Conservation (phyloP, 2,329 filamentous ascomycete species). For the Aureobasidium mangrovei region DNA sequence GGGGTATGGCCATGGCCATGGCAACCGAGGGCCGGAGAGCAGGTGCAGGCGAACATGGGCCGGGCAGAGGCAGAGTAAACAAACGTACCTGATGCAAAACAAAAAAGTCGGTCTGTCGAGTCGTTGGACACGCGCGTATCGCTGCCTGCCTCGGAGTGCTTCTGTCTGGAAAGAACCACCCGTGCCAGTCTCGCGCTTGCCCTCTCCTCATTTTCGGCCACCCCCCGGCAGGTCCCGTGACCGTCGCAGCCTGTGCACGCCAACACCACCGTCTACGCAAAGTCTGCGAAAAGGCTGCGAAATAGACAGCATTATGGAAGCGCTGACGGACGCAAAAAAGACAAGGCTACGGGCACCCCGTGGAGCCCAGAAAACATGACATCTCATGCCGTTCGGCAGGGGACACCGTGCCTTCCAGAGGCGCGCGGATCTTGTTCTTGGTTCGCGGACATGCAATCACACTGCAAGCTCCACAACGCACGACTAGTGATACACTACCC, state of each 20-base stretch:
- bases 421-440: slow-evolving; percentile 14
- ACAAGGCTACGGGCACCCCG: neutral
- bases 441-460: slow-evolving; percentile 12
- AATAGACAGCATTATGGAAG: neutral
- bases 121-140: slow-evolving; percentile 13
- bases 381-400: slow-evolving; percentile 4
- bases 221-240: neutral
- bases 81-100: slow-evolving; percentile 13
- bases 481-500: slow-evolving; percentile 11
- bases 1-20: slow-evolving; percentile 1
- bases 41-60: neutral
- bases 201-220: slow-evolving; percentile 12
- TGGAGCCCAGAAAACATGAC: slow-evolving; percentile 1
- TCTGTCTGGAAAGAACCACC: slow-evolving; percentile 9
- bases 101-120: slow-evolving; percentile 12
- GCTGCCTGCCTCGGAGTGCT: slow-evolving; percentile 10
- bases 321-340: neutral
- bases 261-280: neutral
- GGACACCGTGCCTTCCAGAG: slow-evolving; percentile 9
- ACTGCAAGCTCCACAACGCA: slow-evolving; percentile 12
- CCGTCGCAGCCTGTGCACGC: neutral
- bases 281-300: neutral
- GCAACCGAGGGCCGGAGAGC: neutral
- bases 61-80: slow-evolving; percentile 5
- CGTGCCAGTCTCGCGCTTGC: slow-evolving; percentile 1